Percentiles rank a stretch among this genome's conserved stretches.
phyloP scores from a whole-genome alignment of 371 early-diverging fungal species.

The Dinochytrium kinnereticum region DNA sequence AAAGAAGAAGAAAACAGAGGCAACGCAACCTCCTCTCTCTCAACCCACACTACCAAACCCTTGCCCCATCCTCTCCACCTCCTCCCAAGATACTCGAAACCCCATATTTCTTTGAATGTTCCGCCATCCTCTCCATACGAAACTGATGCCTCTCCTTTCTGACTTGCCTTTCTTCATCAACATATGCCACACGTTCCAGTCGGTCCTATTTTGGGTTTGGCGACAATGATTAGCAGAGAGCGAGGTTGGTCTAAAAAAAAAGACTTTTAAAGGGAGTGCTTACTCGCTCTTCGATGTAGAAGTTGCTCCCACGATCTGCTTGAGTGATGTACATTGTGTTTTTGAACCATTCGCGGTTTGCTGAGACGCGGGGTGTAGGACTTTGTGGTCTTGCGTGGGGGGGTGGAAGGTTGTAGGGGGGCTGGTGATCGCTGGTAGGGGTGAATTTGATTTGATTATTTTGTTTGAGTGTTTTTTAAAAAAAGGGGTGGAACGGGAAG shows the following conservation, averaged over 20 bases:
- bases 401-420: background rate
- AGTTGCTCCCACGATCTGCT: background rate
- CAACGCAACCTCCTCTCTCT: too few species aligned
- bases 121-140: background rate
- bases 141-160: background rate
- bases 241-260: background rate
- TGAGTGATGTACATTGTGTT: constrained; percentile 7
- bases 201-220: background rate
- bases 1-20: too few species aligned
- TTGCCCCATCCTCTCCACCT: too few species aligned
- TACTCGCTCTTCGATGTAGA: constrained; percentile 7
- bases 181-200: background rate
- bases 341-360: constrained; percentile 2
- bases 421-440: background rate
- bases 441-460: background rate
- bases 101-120: background rate
- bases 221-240: background rate
- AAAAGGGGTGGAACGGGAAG: too few species aligned
- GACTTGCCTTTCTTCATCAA: background rate
- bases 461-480: too few species aligned
- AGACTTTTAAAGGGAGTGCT: background rate
- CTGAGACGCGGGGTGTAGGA: background rate
- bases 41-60: too few species aligned
- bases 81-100: background rate
- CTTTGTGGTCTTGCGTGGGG: background rate